Percentiles rank a stretch among this genome's conserved stretches.
These are phyloP conservation scores for Aspergillus sergii DNA, from an alignment of 2,329 filamentous ascomycete genomes.

Conservation along the genomic window DNA sequence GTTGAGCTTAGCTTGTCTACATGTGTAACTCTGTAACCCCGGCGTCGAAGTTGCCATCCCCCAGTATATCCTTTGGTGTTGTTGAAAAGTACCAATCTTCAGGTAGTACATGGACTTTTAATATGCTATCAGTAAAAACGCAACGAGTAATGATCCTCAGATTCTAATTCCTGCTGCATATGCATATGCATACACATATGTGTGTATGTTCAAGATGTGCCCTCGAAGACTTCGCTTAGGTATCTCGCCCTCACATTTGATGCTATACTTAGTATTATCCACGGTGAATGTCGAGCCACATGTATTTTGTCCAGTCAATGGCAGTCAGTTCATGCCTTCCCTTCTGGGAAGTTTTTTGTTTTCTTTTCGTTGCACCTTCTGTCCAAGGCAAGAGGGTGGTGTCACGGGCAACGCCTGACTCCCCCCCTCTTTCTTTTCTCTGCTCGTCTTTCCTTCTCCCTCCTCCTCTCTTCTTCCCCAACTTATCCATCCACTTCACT, in stretches of 20 bases:
- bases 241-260: neutral
- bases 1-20: neutral
- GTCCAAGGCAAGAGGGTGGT: neutral
- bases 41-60: too few relatives aligned
- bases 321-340: neutral
- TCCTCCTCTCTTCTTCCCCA: conserved; percentile 1
- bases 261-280: neutral
- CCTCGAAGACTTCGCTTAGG: neutral
- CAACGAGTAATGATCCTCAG: neutral
- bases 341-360: neutral
- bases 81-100: neutral
- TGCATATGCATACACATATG: neutral
- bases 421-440: conserved; percentile 2
- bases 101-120: neutral
- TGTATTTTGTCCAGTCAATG: neutral
- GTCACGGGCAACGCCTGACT: conserved; percentile 2
- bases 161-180: neutral
- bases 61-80: neutral
- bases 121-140: neutral
- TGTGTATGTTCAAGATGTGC: neutral
- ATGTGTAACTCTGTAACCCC: too few relatives aligned
- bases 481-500: neutral
- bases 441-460: conserved; percentile 1
- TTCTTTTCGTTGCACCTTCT: neutral
- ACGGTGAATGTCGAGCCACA: neutral